Conservation (phyloP, 805 yeast species). For the Nakazawaea siamensis region DNA sequence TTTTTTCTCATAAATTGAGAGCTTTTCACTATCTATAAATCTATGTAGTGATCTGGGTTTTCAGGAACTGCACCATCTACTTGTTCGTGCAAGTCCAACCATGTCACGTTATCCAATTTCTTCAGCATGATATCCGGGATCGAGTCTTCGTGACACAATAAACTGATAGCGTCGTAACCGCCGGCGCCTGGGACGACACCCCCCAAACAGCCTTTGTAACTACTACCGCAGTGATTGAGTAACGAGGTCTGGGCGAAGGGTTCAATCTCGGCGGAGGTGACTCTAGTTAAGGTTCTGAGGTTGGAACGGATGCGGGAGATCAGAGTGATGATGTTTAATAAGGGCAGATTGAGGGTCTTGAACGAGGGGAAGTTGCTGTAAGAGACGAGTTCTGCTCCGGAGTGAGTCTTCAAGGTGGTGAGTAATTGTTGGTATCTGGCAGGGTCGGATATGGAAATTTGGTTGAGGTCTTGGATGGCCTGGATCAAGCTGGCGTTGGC, state of each 20-base stretch:
- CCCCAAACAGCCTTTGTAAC: constrained; percentile 69
- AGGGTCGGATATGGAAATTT: constrained; percentile 22
- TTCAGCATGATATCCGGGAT: constrained; percentile 22
- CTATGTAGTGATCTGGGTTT: constrained; percentile 13
- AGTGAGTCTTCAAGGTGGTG: constrained; percentile 13
- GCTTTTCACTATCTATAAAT: too few species aligned
- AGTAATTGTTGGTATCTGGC: constrained; percentile 25
- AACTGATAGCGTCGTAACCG: constrained; percentile 87
- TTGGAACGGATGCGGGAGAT: constrained; percentile 44
- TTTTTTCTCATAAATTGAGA: too few species aligned
- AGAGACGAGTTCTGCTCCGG: constrained; percentile 10
- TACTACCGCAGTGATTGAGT: constrained; percentile 44
- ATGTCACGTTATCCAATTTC: constrained; percentile 39
- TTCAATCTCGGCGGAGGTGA: constrained; percentile 81
- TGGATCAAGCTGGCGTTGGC: constrained; percentile 53
- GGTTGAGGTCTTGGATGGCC: constrained; percentile 33
- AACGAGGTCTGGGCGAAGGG: constrained; percentile 70
- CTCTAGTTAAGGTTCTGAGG: constrained; percentile 51
- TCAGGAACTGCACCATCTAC: constrained; percentile 49
- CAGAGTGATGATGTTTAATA: constrained; percentile 30
- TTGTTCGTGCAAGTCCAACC: constrained; percentile 65
- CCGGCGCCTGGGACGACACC: constrained; percentile 99
- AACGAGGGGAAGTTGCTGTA: constrained; percentile 3
- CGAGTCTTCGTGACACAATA: constrained; percentile 47
- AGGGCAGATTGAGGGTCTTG: constrained; percentile 7